Conservation (phyloP, 331 rosid genomes). For the Malus hybrid region DNA sequence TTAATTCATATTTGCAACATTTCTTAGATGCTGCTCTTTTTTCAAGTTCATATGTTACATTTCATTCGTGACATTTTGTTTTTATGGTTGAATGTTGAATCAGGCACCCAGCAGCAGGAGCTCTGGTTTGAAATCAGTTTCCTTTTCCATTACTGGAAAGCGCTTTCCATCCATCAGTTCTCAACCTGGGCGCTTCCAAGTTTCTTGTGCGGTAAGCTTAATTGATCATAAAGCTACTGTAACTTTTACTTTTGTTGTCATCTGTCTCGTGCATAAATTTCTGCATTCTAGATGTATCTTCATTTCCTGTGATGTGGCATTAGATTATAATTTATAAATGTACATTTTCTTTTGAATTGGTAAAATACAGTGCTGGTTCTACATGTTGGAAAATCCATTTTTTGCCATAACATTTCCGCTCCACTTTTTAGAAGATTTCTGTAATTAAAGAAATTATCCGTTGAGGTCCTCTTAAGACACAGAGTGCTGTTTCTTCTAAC, state of each 20-base stretch:
- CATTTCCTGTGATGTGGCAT: neutral
- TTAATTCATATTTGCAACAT: neutral
- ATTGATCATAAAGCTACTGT: neutral
- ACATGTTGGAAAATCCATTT: neutral
- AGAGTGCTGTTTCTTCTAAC: neutral
- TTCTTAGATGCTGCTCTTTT: neutral
- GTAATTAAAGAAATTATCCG: neutral
- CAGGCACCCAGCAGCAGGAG: constrained; percentile 43
- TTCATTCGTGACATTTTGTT: neutral
- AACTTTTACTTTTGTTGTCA: neutral
- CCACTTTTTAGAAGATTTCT: neutral
- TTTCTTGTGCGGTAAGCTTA: constrained; percentile 57
- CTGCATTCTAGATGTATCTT: neutral
- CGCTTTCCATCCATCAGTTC: constrained; percentile 43
- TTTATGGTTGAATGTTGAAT: constrained; percentile 20
- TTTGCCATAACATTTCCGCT: neutral
- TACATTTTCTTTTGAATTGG: neutral
- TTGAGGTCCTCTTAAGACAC: neutral
- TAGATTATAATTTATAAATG: neutral
- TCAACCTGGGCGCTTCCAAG: constrained; percentile 37
- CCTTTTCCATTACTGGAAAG: constrained; percentile 41
- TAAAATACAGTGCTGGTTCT: neutral
- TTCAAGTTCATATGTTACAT: neutral
- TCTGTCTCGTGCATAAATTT: neutral
- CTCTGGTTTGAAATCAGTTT: constrained; percentile 42